Base-by-base conservation (phyloP, 441 rosid genomes). In the Dalechampia spathulata region DNA sequence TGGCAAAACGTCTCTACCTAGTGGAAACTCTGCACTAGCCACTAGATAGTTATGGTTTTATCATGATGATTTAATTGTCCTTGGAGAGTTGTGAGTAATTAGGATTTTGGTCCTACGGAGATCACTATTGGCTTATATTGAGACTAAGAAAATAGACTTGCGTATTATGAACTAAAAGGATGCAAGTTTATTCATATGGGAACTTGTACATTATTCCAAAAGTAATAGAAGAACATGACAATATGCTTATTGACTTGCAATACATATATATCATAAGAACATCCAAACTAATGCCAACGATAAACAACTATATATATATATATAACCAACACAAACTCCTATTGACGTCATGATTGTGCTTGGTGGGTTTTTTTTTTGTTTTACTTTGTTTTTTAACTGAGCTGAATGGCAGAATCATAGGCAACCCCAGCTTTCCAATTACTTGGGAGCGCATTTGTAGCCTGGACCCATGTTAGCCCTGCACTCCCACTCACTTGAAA, bases 371-470 rank as follows among this genome's bases (percentile, higher is more conserved):
- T n/a, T n/a, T n/a, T n/a, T n/a, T n/a, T n/a, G n/a, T n/a, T n/a
- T n/a, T n/a, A n/a, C n/a, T n/a, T n/a, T n/a, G 8, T 30, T 30
- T 7, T 32, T 26, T 15, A 64, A 43, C 1, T 9, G 44, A 90
- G 95, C 68, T 71, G 75, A 62, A 87, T 61, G 42, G 49, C 47
- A 11, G 95, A 66, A 75, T 75, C 73, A 59, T 87, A 87, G 48
- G 78, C 73, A 41, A 60, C 81, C 2, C 91, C 90, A 34, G 72
- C 80, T 39, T 72, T 55, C 97, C 97, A 87, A 12, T 90, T 69
- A 6, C 69, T 42, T 0, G 95, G 89, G 32, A 90, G 63, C 46
- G 56, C 79, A 52, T 81, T 70, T 4, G 57, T 28, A 19, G 85
- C 82, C 57, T 71, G 66, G n/a, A 80, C 62, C 93, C 97, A 90